Evolutionary conservation across 2,329 filamentous ascomycete genomes (phyloP).

Genomic region (Xylaria sp.): DNA sequence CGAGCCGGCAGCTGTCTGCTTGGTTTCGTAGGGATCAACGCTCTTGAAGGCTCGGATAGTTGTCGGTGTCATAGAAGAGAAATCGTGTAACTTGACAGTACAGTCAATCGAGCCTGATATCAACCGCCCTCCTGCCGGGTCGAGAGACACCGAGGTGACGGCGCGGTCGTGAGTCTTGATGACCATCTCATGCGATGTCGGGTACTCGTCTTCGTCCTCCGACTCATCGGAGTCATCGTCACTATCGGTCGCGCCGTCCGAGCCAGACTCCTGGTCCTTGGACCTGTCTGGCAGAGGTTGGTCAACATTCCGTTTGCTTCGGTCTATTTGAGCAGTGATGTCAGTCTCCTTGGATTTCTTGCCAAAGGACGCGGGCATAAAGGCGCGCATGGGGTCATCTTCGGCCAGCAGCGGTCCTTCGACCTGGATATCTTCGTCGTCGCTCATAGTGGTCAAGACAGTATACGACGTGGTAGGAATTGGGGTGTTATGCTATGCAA

Average conservation of each 20-base stretch:
- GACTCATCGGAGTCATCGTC: constrained; percentile 56
- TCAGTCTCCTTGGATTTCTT: constrained; percentile 76
- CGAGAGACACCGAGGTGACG: constrained; percentile 81
- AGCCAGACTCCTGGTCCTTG: constrained; percentile 36
- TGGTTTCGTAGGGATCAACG: constrained; percentile 81
- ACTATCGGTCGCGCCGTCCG: constrained; percentile 40
- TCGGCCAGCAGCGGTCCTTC: constrained; percentile 57
- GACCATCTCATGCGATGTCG: constrained; percentile 88
- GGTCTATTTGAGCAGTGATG: constrained; percentile 78
- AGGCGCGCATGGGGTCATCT: constrained; percentile 74
- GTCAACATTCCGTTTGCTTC: constrained; percentile 65
- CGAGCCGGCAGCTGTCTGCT: constrained; percentile 66
- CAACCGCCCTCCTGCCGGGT: constrained; percentile 81
- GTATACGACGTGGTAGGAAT: background rate
- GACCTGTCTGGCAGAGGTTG: constrained; percentile 34
- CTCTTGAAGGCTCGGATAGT: constrained; percentile 93
- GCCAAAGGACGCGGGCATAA: constrained; percentile 82
- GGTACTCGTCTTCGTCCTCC: constrained; percentile 83
- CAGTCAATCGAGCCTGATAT: constrained; percentile 92
- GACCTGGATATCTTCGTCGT: constrained; percentile 62
- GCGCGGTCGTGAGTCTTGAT: constrained; percentile 90
- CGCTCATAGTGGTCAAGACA: constrained; percentile 51
- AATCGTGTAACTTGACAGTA: constrained; percentile 90
- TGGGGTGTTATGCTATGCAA: constrained; percentile 5
- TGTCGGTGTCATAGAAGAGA: constrained; percentile 92